Conservation (phyloP, 192 early-diverging fungal species). For the Podila horticola region DNA sequence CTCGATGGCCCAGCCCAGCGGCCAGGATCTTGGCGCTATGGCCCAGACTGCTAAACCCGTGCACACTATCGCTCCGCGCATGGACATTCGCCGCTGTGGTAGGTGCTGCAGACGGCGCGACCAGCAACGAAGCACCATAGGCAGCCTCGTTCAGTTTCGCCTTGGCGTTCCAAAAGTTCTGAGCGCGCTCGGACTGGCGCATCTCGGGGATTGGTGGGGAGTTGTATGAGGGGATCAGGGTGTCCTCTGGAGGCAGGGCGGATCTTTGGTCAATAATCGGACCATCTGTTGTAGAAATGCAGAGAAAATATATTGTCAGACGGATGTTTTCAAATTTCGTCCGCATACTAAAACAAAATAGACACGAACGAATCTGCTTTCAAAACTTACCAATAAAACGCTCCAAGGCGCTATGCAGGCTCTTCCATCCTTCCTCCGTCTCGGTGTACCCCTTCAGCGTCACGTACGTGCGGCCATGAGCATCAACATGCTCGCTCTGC, state of each 20-base stretch:
- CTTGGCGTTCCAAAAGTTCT: slow-evolving; percentile 28
- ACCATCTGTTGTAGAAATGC: slow-evolving; percentile 16
- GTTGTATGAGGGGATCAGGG: slow-evolving; percentile 43
- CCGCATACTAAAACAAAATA: background rate
- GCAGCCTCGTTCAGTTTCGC: background rate
- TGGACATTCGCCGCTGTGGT: no score
- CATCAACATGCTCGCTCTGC: slow-evolving; percentile 15
- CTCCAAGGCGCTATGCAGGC: slow-evolving; percentile 12
- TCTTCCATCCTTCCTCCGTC: slow-evolving; percentile 34
- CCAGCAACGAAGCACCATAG: background rate
- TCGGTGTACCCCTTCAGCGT: slow-evolving; percentile 44
- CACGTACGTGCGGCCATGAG: slow-evolving; percentile 5
- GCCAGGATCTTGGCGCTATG: no score
- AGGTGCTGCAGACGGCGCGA: no score
- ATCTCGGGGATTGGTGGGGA: slow-evolving; percentile 32
- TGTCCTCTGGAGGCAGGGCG: slow-evolving; percentile 45
- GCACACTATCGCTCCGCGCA: no score
- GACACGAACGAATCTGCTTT: background rate
- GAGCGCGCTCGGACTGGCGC: slow-evolving; percentile 18
- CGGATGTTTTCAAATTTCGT: background rate
- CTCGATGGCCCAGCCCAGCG: no score
- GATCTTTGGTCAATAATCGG: slow-evolving; percentile 31
- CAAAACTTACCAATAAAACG: slow-evolving; percentile 34
- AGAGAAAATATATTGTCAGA: background rate
- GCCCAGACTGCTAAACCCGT: no score